phyloP scores from a whole-genome alignment of 2,329 filamentous ascomycete species.

The Amylocarpus encephaloides region DNA sequence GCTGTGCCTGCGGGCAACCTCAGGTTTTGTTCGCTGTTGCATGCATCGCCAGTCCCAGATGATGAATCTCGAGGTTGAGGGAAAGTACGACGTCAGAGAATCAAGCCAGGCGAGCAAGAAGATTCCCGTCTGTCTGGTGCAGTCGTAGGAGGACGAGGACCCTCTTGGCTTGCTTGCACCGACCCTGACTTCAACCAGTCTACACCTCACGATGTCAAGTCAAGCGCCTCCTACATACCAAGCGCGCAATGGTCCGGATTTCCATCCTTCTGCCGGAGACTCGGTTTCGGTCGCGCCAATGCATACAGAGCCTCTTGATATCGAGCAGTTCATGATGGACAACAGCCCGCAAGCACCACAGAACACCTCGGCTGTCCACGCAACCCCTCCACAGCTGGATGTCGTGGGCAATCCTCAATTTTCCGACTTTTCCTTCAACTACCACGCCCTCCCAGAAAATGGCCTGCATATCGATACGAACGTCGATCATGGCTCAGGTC shows the following conservation, averaged over 20 bases:
- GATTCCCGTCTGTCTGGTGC: background rate
- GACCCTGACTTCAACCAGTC: background rate
- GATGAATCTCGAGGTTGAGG: constrained; percentile 6
- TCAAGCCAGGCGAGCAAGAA: background rate
- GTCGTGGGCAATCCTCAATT: constrained; percentile 36
- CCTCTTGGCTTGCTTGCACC: too few species aligned
- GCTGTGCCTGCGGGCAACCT: constrained; percentile 3
- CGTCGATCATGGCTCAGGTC: constrained; percentile 21
- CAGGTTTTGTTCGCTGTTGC: background rate
- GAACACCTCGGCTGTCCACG: constrained; percentile 14
- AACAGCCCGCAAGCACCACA: constrained; percentile 16
- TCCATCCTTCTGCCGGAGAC: constrained; percentile 10
- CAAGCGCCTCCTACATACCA: constrained; percentile 17
- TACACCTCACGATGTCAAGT: constrained; percentile 16
- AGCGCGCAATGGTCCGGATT: constrained; percentile 16
- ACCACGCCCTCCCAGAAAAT: constrained; percentile 39
- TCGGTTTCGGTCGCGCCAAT: constrained; percentile 13
- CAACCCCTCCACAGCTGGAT: constrained; percentile 24
- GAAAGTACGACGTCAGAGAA: constrained; percentile 1
- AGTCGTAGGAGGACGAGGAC: background rate
- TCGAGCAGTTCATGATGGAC: constrained; percentile 28
- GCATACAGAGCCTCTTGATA: constrained; percentile 22
- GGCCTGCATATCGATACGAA: constrained; percentile 31
- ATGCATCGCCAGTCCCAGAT: constrained; percentile 1
- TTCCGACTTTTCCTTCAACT: constrained; percentile 48